Conservation (phyloP, 2,329 filamentous ascomycete genomes). For the Xylaria sp. region DNA sequence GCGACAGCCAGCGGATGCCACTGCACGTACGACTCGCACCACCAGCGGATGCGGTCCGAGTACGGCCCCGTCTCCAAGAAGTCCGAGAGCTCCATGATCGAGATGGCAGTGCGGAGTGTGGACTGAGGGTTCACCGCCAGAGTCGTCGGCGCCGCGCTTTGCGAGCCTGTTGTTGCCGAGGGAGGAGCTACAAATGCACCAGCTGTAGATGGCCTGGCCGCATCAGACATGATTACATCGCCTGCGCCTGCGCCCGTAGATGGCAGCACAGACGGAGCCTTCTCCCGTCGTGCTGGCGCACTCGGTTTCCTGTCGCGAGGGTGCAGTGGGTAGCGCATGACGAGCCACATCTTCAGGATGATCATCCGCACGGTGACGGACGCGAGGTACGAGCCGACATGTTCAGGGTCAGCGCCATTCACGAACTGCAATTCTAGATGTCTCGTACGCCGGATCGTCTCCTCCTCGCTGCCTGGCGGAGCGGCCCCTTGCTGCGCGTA, state of each 20-base stretch:
- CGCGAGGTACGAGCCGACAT: constrained; percentile 53
- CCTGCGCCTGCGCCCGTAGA: not conserved
- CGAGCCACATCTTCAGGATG: constrained; percentile 60
- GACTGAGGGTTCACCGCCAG: constrained; percentile 51
- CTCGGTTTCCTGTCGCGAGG: constrained; percentile 2
- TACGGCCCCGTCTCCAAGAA: constrained; percentile 50
- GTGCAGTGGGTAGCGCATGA: constrained; percentile 58
- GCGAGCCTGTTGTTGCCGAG: not conserved
- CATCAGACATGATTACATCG: not conserved
- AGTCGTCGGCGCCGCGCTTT: constrained; percentile 6
- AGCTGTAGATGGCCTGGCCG: constrained; percentile 11
- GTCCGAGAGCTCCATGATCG: constrained; percentile 56
- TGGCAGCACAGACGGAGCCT: constrained; percentile 24
- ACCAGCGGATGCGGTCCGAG: constrained; percentile 58
- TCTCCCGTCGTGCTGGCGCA: not conserved
- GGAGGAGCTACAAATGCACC: not conserved
- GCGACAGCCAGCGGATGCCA: constrained; percentile 67
- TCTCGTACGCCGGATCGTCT: constrained; percentile 55
- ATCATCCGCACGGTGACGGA: constrained; percentile 56
- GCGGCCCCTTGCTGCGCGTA: constrained; percentile 44
- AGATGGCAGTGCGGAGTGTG: constrained; percentile 60
- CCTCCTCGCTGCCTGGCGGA: constrained; percentile 50
- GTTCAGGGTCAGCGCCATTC: constrained; percentile 49
- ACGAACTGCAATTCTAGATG: constrained; percentile 56
- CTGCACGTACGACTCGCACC: constrained; percentile 62